phyloP scores from a whole-genome alignment of 192 early-diverging fungal genomes.

The Backusella sp. region DNA sequence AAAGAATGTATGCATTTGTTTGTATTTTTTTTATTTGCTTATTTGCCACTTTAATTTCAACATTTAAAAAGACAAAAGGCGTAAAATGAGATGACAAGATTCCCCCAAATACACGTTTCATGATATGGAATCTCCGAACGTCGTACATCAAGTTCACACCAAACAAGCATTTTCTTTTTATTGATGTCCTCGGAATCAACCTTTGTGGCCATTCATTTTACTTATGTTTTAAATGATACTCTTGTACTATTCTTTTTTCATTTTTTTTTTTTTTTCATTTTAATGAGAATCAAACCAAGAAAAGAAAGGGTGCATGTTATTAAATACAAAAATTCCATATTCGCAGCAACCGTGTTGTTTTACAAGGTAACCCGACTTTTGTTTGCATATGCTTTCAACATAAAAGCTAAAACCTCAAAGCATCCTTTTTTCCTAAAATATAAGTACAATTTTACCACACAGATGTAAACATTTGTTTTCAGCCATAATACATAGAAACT shows the following conservation, averaged over 20 bases:
- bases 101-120: not conserved
- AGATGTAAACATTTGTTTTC: not conserved
- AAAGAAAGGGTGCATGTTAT: not conserved
- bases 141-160: not conserved
- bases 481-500: too few relatives aligned
- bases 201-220: not conserved
- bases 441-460: not conserved
- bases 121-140: not conserved
- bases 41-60: not conserved
- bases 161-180: not conserved
- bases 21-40: not conserved
- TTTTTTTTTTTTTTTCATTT: not conserved
- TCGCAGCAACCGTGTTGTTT: not conserved
- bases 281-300: not conserved
- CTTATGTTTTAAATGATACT: not conserved
- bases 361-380: not conserved
- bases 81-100: not conserved
- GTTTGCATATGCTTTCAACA: constrained; percentile 3
- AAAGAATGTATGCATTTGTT: not conserved
- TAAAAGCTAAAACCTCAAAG: not conserved
- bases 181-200: not conserved
- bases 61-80: not conserved
- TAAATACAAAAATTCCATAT: not conserved
- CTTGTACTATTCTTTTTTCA: not conserved
- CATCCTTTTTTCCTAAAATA: not conserved